Percentiles rank a stretch among this genome's conserved stretches.
These are phyloP conservation scores for Nemania sp. DNA, from an alignment of 2,329 filamentous ascomycete genomes.

Conservation along the genomic window DNA sequence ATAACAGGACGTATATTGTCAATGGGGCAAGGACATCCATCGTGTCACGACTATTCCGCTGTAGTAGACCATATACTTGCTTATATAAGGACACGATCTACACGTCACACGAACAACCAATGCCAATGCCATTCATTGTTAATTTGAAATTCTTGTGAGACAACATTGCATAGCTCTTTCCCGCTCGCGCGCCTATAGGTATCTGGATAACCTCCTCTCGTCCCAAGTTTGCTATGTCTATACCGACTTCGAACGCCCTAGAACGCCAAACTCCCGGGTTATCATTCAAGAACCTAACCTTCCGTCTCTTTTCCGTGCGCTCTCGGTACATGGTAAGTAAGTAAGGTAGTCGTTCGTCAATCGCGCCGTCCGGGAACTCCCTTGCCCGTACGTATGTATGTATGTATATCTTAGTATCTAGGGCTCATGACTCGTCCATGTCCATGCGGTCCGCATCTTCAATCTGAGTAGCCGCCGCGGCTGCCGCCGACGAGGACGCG, in stretches of 20 bases:
- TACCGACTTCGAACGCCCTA: slow-evolving; percentile 2
- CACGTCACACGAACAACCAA: not conserved
- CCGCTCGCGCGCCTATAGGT: not conserved
- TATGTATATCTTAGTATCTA: not conserved
- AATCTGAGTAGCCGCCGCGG: not conserved
- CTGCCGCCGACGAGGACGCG: not conserved
- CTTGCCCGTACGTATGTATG: no score
- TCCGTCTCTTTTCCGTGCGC: not conserved
- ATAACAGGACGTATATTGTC: not conserved
- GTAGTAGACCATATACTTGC: slow-evolving; percentile 22
- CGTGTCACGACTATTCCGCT: slow-evolving; percentile 3
- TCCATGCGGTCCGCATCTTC: slow-evolving; percentile 34
- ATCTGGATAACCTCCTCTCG: not conserved
- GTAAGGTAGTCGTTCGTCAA: slow-evolving; percentile 6
- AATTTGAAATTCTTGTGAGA: not conserved
- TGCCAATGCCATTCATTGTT: not conserved
- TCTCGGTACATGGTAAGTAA: not conserved
- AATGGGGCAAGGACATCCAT: not conserved
- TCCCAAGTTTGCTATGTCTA: not conserved
- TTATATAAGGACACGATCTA: slow-evolving; percentile 8
- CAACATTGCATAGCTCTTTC: not conserved
- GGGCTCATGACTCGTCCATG: slow-evolving; percentile 39
- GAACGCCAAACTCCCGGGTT: slow-evolving; percentile 18
- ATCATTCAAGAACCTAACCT: not conserved
- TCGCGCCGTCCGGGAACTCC: not conserved